phyloP scores from a whole-genome alignment of 768 basidiomycete genomes.

The Lactarius vividus region DNA sequence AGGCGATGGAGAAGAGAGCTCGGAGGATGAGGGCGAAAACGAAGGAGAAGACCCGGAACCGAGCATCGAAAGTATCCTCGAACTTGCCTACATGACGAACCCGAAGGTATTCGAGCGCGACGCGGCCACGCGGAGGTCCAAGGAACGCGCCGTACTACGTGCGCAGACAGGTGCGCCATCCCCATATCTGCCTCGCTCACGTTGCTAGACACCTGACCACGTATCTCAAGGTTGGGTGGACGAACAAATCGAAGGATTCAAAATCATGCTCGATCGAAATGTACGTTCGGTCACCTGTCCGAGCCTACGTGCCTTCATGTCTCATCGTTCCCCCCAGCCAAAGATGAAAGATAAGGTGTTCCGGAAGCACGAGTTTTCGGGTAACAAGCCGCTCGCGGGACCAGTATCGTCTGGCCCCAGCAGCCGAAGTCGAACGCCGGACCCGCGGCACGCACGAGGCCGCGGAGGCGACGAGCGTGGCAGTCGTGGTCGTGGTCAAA shows the following conservation, averaged over 20 bases:
- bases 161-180: constrained; percentile 57
- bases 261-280: constrained; percentile 83
- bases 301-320: background rate
- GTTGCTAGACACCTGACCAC: background rate
- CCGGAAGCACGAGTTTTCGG: constrained; percentile 72
- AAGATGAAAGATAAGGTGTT: constrained; percentile 66
- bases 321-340: constrained; percentile 42
- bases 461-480: constrained; percentile 27
- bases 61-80: constrained; percentile 58
- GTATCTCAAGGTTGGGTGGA: constrained; percentile 56
- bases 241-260: constrained; percentile 92
- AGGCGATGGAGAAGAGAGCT: constrained; percentile 61
- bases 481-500: constrained; percentile 19
- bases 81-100: constrained; percentile 73
- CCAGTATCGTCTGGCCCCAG: constrained; percentile 2
- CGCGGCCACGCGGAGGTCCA: constrained; percentile 65
- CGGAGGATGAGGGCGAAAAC: constrained; percentile 36
- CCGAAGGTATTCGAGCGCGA: constrained; percentile 77
- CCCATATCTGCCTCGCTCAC: background rate
- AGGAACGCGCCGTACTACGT: constrained; percentile 62
- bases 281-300: constrained; percentile 45
- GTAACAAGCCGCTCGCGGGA: constrained; percentile 44
- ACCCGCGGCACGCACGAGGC: constrained; percentile 19
- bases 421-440: constrained; percentile 19
- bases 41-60: constrained; percentile 32